These are phyloP conservation scores for Umbellularia californica DNA, from an alignment of 164 flowering plant species.

Conservation along the genomic window DNA sequence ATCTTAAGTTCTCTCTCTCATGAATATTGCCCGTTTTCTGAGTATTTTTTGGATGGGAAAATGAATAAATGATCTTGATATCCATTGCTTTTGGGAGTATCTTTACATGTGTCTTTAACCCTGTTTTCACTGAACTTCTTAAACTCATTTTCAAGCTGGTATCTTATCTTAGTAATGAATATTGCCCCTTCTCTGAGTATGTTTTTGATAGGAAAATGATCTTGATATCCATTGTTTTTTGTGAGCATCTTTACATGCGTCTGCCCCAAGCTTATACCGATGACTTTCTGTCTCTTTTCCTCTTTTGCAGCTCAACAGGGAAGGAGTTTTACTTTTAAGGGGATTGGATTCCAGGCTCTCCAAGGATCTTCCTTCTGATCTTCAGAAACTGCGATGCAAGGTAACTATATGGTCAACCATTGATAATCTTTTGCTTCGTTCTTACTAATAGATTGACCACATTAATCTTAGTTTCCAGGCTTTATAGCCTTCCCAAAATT, in stretches of 20 bases:
- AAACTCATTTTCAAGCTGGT: background rate
- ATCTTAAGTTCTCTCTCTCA: background rate
- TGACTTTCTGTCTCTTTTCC: background rate
- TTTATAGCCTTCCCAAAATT: no score
- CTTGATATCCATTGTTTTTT: background rate
- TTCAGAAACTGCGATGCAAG: slow-evolving; percentile 98
- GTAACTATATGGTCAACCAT: slow-evolving; percentile 27
- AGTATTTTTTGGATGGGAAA: background rate
- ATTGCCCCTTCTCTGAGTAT: background rate
- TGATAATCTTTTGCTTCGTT: background rate
- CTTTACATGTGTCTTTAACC: background rate
- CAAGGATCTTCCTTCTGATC: slow-evolving; percentile 90
- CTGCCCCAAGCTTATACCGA: background rate
- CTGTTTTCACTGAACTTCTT: slow-evolving; percentile 4
- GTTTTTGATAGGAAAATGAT: background rate
- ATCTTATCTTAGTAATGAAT: background rate
- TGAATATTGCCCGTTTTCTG: background rate
- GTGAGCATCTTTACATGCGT: background rate
- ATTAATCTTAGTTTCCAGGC: no score
- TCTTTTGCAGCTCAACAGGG: slow-evolving; percentile 68
- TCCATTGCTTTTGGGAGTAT: background rate
- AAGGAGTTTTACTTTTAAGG: slow-evolving; percentile 78
- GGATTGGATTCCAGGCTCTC: slow-evolving; percentile 95
- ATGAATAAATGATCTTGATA: background rate
- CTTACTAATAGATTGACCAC: background rate